phyloP scores from a whole-genome alignment of 129 eudicot species.

The carrot (Daucus carota) region DH1_v3.0 NC_030381.2:2963001-2963500 shows the following conservation, averaged over 20 bases:
- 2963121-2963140: background rate
- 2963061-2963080: conserved; percentile 77
- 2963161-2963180: background rate
- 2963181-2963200: background rate
- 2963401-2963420: no score
- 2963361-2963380: no score
- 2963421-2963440: no score
- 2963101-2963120: background rate
- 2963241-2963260: background rate
- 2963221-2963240: background rate
- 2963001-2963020: conserved; percentile 55
- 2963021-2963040: conserved; percentile 86
- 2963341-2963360: no score
- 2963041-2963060: conserved; percentile 55
- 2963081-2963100: conserved; percentile 79
- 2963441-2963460: background rate
- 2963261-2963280: no score
- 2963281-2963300: no score
- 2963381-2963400: no score
- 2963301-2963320: no score
- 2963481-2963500: background rate
- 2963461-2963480: background rate
- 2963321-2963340: no score
- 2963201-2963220: background rate
- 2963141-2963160: background rate